Conservation (phyloP, 2,329 filamentous ascomycete species). For the Colletotrichum viniferum region DNA sequence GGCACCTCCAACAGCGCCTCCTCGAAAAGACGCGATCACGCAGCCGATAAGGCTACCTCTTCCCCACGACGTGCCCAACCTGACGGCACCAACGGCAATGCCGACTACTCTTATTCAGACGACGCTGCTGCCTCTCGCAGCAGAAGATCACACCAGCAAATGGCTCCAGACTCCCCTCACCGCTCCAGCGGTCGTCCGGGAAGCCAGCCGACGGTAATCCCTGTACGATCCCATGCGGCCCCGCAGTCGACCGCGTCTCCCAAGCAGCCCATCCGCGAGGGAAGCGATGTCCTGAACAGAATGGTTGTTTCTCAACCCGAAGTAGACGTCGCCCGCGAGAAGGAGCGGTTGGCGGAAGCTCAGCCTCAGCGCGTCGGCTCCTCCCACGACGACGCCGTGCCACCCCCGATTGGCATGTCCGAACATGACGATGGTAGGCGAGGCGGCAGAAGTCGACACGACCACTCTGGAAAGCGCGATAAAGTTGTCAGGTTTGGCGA, state of each 20-base stretch:
- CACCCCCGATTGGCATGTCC: constrained; percentile 48
- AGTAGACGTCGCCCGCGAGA: constrained; percentile 74
- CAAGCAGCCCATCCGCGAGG: constrained; percentile 71
- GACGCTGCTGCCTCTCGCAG: constrained; percentile 43
- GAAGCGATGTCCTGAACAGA: constrained; percentile 79
- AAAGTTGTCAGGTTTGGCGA: constrained; percentile 89
- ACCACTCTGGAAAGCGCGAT: constrained; percentile 58
- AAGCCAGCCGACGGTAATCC: constrained; percentile 39
- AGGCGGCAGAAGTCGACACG: constrained; percentile 61
- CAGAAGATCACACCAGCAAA: constrained; percentile 41
- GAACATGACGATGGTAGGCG: constrained; percentile 52
- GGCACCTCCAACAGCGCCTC: constrained; percentile 44
- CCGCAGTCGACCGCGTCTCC: constrained; percentile 52
- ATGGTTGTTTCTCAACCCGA: constrained; percentile 78
- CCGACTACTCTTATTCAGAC: constrained; percentile 30
- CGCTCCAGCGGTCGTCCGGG: constrained; percentile 39
- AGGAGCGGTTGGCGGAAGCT: constrained; percentile 70
- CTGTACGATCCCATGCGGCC: constrained; percentile 47
- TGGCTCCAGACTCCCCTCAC: constrained; percentile 42
- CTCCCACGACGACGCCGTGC: constrained; percentile 47
- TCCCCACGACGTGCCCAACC: constrained; percentile 45
- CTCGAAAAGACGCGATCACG: constrained; percentile 48
- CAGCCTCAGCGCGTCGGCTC: constrained; percentile 41
- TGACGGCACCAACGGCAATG: constrained; percentile 40
- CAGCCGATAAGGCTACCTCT: constrained; percentile 48